Conservation (phyloP, 2,329 filamentous ascomycete genomes). For the Phialemonium atrogriseum region DNA sequence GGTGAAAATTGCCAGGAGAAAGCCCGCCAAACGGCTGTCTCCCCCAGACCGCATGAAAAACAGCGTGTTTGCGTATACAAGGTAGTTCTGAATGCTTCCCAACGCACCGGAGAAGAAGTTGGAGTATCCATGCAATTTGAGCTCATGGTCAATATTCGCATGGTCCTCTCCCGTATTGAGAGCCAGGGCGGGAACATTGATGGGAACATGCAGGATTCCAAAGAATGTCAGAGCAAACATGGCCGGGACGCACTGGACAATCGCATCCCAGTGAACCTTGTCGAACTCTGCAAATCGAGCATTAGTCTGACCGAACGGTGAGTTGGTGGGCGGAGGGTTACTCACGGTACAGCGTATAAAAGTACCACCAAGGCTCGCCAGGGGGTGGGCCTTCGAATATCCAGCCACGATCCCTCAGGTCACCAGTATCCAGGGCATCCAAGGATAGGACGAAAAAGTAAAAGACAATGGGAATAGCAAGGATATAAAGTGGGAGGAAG, state of each 20-base stretch:
- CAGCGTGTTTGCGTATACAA: constrained; percentile 96
- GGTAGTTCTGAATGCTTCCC: constrained; percentile 92
- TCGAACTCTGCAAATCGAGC: constrained; percentile 55
- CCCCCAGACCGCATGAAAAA: constrained; percentile 93
- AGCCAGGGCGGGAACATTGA: constrained; percentile 91
- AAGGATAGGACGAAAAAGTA: constrained; percentile 68
- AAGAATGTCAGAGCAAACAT: constrained; percentile 98
- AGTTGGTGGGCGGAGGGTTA: constrained; percentile 7
- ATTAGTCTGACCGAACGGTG: constrained; percentile 12
- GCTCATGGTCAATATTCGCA: constrained; percentile 79
- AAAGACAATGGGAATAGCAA: constrained; percentile 67
- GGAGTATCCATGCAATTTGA: constrained; percentile 87
- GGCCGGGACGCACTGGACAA: constrained; percentile 78
- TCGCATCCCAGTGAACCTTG: constrained; percentile 72
- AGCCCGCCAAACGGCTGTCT: constrained; percentile 74
- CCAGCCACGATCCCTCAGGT: constrained; percentile 71
- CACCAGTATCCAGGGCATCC: constrained; percentile 56
- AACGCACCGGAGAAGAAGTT: constrained; percentile 81
- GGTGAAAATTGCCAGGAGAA: constrained; percentile 75
- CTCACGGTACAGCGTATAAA: constrained; percentile 90
- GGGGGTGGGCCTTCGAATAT: constrained; percentile 81
- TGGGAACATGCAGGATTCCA: constrained; percentile 91
- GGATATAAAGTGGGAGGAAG: constrained; percentile 79
- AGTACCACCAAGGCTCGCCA: constrained; percentile 92
- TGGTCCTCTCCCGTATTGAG: constrained; percentile 90